Conservation (phyloP, 129 eudicot species). For the Lactuca saligna region DNA sequence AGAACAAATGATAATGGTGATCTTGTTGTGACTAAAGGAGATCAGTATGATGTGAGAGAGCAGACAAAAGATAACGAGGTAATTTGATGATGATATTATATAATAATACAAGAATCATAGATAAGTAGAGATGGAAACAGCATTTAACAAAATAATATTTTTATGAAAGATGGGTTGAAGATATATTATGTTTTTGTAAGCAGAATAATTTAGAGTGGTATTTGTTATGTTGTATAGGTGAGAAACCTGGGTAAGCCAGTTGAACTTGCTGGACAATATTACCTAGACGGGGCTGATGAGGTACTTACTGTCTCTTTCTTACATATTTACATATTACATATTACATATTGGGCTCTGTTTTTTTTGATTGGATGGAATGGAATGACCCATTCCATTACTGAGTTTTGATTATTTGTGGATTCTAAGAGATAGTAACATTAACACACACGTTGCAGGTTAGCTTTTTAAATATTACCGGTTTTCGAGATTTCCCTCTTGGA, state of each 20-base stretch:
- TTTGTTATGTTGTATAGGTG: conserved; percentile 51
- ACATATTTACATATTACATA: background rate
- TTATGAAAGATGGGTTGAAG: background rate
- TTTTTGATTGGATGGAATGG: background rate
- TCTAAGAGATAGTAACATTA: background rate
- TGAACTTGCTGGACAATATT: conserved; percentile 97
- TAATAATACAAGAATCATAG: background rate
- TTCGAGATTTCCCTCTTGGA: conserved; percentile 97
- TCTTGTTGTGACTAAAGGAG: conserved; percentile 98
- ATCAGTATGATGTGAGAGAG: conserved; percentile 97
- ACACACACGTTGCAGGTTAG: conserved; percentile 58
- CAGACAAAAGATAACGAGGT: conserved; percentile 88
- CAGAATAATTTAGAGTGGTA: too few relatives aligned
- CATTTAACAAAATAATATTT: background rate
- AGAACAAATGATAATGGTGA: conserved; percentile 96
- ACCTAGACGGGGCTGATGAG: conserved; percentile 98
- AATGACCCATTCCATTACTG: background rate
- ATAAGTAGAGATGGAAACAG: too few relatives aligned
- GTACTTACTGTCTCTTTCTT: conserved; percentile 35
- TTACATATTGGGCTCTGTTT: too few relatives aligned
- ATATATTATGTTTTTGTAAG: conserved; percentile 8
- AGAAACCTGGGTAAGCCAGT: conserved; percentile 98
- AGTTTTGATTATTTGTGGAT: background rate
- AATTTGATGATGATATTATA: background rate
- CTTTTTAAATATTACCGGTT: conserved; percentile 89